Evolutionary conservation across 23 red algal genomes (phyloP).

Genomic region (Gracilariopsis chorda): DNA sequence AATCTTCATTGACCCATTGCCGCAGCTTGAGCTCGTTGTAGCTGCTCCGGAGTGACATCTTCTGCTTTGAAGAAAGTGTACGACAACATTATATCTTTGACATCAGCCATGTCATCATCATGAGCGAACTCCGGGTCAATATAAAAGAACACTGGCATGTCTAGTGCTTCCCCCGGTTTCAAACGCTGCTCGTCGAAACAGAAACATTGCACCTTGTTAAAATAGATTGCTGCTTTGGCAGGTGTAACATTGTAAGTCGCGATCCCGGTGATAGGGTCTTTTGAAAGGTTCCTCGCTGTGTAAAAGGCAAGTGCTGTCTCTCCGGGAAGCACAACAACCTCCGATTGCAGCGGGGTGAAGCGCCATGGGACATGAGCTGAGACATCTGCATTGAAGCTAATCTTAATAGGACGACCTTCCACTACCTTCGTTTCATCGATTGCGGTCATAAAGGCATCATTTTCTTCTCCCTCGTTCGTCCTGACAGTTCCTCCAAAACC

Average conservation of each 20-base stretch:
- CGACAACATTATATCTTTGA: slow-evolving; percentile 86
- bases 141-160: slow-evolving; percentile 99
- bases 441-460: slow-evolving; percentile 57
- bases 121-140: slow-evolving; percentile 90
- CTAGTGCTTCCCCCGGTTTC: slow-evolving; percentile 82
- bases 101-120: slow-evolving; percentile 93
- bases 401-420: slow-evolving; percentile 71
- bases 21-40: slow-evolving; percentile 66
- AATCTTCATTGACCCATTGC: slow-evolving; percentile 39
- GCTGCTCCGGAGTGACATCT: slow-evolving; percentile 84
- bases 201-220: slow-evolving; percentile 99
- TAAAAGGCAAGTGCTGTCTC: slow-evolving; percentile 98
- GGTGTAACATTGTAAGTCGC: slow-evolving; percentile 98
- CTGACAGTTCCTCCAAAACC: slow-evolving; percentile 91
- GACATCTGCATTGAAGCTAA: slow-evolving; percentile 94
- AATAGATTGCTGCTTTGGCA: slow-evolving; percentile 94
- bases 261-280: slow-evolving; percentile 81
- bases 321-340: slow-evolving; percentile 77
- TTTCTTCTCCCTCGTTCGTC: slow-evolving; percentile 20
- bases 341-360: slow-evolving; percentile 81
- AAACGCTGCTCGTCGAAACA: slow-evolving; percentile 99
- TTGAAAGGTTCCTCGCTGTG: slow-evolving; percentile 77
- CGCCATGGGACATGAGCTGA: slow-evolving; percentile 77
- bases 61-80: slow-evolving; percentile 98
- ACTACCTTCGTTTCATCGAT: slow-evolving; percentile 64